Evolutionary conservation across 345 rosid species (phyloP).

Genomic region (Adansonia digitata): DNA sequence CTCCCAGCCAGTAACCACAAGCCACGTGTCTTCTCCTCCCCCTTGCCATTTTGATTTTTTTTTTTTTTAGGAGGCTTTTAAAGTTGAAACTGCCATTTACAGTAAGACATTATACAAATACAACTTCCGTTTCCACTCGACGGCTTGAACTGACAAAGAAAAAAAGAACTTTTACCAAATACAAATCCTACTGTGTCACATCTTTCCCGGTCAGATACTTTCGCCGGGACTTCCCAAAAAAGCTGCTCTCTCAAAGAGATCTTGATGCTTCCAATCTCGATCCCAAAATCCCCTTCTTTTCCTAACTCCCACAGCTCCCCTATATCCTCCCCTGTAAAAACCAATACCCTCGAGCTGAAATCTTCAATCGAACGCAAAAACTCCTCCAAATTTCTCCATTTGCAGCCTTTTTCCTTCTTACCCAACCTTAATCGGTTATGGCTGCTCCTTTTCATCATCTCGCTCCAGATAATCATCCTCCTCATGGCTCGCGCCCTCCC

Average conservation of each 20-base stretch:
- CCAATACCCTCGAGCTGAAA: slow-evolving; percentile 25
- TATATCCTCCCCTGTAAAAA: slow-evolving; percentile 25
- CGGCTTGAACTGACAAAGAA: too few relatives aligned
- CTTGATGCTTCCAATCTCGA: slow-evolving; percentile 51
- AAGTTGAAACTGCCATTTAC: not conserved
- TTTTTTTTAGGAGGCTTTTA: not conserved
- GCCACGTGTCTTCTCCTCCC: not conserved
- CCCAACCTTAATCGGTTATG: slow-evolving; percentile 51
- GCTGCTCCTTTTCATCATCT: slow-evolving; percentile 52
- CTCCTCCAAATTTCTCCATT: slow-evolving; percentile 35
- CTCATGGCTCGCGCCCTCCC: slow-evolving; percentile 50
- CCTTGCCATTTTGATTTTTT: not conserved
- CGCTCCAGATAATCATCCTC: slow-evolving; percentile 57
- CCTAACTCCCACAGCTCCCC: not conserved
- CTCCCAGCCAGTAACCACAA: too few relatives aligned
- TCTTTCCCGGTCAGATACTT: slow-evolving; percentile 18
- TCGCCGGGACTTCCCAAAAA: slow-evolving; percentile 12
- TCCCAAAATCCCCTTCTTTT: slow-evolving; percentile 26
- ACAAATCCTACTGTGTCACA: not conserved
- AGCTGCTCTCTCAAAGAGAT: not conserved
- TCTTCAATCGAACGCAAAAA: slow-evolving; percentile 31
- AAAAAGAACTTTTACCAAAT: not conserved
- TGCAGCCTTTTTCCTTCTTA: slow-evolving; percentile 31
- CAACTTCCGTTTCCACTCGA: not conserved
- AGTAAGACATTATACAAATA: not conserved